Percentiles rank a stretch among this genome's conserved stretches.
These are phyloP conservation scores for Plasmopara muralis DNA, from an alignment of 352 stramenopile genomes.

Conservation along the genomic window DNA sequence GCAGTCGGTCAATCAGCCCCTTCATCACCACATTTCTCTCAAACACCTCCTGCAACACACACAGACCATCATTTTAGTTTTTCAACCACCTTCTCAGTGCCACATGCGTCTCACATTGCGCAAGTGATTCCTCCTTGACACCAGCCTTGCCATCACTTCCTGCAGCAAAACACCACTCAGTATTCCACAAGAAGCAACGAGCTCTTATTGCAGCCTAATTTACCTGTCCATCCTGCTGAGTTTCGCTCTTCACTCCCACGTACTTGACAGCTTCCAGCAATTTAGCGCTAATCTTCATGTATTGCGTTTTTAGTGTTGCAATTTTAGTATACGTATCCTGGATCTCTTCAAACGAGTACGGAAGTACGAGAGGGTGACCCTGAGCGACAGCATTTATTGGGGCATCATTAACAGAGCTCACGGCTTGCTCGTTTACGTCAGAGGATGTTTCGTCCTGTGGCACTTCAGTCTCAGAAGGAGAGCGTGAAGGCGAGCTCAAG, in stretches of 20 bases:
- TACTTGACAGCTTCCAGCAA: slow-evolving; percentile 53
- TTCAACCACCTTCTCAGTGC: not conserved
- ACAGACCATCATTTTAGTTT: not conserved
- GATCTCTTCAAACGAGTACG: slow-evolving; percentile 75
- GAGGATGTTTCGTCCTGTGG: slow-evolving; percentile 35
- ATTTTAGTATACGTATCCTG: slow-evolving; percentile 85
- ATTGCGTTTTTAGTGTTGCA: slow-evolving; percentile 67
- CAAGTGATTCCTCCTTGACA: slow-evolving; percentile 60
- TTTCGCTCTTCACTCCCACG: slow-evolving; percentile 26
- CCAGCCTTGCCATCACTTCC: slow-evolving; percentile 46
- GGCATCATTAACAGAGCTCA: slow-evolving; percentile 18
- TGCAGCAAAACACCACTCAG: slow-evolving; percentile 15
- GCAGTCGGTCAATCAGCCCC: slow-evolving; percentile 70
- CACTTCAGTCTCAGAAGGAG: slow-evolving; percentile 28
- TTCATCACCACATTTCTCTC: slow-evolving; percentile 85
- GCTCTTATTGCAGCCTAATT: not conserved
- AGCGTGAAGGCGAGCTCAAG: slow-evolving; percentile 23
- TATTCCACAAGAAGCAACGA: not conserved
- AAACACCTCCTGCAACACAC: slow-evolving; percentile 60
- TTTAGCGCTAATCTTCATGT: slow-evolving; percentile 66
- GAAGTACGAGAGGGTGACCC: slow-evolving; percentile 45
- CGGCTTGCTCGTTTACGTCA: slow-evolving; percentile 43
- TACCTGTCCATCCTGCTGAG: slow-evolving; percentile 21
- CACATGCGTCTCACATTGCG: slow-evolving; percentile 35
- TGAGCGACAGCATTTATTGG: slow-evolving; percentile 23